phyloP scores from a whole-genome alignment of 2,329 filamentous ascomycete species.

The Ascochyta viciae-villosae region DNA sequence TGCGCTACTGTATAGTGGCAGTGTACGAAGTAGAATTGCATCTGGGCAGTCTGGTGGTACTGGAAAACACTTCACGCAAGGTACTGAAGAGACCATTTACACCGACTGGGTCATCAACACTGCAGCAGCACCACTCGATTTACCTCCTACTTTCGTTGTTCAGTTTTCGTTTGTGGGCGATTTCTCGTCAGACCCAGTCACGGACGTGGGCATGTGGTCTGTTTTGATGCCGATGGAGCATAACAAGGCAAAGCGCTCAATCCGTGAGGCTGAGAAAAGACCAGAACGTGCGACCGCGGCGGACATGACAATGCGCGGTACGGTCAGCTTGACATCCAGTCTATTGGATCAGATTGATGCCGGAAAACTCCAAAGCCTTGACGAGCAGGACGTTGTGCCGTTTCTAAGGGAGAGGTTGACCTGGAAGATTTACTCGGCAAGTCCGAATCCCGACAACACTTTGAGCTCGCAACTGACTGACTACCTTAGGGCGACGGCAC shows the following conservation, averaged over 20 bases:
- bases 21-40: constrained; percentile 12
- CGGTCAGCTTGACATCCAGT: constrained; percentile 33
- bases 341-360: constrained; percentile 33
- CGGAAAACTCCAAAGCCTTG: constrained; percentile 28
- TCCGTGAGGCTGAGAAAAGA: constrained; percentile 52
- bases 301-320: constrained; percentile 22
- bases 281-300: constrained; percentile 50
- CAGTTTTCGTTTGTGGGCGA: constrained; percentile 30
- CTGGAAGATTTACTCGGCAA: constrained; percentile 39
- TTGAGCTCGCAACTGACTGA: constrained; percentile 4
- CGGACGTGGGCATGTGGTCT: constrained; percentile 38
- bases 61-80: neutral
- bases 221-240: constrained; percentile 27
- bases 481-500: constrained; percentile 21
- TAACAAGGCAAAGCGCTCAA: constrained; percentile 49
- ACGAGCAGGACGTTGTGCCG: constrained; percentile 31
- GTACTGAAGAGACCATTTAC: constrained; percentile 19
- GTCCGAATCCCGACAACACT: neutral
- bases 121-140: constrained; percentile 1
- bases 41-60: neutral
- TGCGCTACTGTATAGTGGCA: constrained; percentile 32
- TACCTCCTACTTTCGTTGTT: constrained; percentile 32
- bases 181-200: constrained; percentile 22
- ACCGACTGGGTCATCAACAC: constrained; percentile 38
- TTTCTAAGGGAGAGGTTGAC: constrained; percentile 35